A percentile compares a stretch with the other conserved stretches of the same genome.
These are phyloP conservation scores for Coemansia sp. DNA, from an alignment of 192 early-diverging fungal species.

Conservation along the genomic window DNA sequence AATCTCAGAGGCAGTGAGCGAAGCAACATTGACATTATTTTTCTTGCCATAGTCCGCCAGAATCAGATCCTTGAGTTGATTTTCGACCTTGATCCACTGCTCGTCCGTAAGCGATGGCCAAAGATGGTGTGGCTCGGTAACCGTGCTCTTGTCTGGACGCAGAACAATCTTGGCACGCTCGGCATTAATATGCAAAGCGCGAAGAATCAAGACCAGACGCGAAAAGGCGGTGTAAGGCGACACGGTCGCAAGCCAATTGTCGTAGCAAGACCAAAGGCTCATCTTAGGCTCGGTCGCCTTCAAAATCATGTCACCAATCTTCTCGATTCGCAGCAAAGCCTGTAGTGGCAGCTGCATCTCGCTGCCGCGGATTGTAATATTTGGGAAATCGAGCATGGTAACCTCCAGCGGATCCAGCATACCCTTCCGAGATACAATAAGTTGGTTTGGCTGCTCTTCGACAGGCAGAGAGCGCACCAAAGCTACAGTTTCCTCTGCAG, in stretches of 20 bases:
- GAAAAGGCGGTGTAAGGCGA: constrained; percentile 98
- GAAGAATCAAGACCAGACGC: constrained; percentile 91
- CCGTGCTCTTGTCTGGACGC: constrained; percentile 88
- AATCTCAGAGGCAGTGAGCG: constrained; percentile 94
- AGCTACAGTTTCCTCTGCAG: constrained; percentile 99
- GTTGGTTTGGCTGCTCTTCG: constrained; percentile 99
- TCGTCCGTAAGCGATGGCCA: constrained; percentile 97
- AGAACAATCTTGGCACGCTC: constrained; percentile 97
- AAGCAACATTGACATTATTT: constrained; percentile 98
- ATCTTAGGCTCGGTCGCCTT: constrained; percentile 98
- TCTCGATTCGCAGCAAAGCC: constrained; percentile 95
- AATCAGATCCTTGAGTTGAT: constrained; percentile 93
- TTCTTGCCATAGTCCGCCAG: constrained; percentile 98
- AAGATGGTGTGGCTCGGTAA: constrained; percentile 95
- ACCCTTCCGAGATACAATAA: constrained; percentile 98
- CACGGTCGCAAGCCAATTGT: constrained; percentile 95
- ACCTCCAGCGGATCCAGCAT: constrained; percentile 99
- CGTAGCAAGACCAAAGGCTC: constrained; percentile 85
- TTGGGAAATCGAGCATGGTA: constrained; percentile 88
- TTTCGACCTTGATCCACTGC: constrained; percentile 97
- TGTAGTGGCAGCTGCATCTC: constrained; percentile 98
- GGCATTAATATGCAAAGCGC: constrained; percentile 96
- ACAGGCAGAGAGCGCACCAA: constrained; percentile 97
- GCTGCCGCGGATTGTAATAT: constrained; percentile 97
- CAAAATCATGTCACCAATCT: constrained; percentile 97